Evolutionary conservation across 108 stramenopile genomes (phyloP).

Genomic region (Fragilariopsis cylindrus): DNA sequence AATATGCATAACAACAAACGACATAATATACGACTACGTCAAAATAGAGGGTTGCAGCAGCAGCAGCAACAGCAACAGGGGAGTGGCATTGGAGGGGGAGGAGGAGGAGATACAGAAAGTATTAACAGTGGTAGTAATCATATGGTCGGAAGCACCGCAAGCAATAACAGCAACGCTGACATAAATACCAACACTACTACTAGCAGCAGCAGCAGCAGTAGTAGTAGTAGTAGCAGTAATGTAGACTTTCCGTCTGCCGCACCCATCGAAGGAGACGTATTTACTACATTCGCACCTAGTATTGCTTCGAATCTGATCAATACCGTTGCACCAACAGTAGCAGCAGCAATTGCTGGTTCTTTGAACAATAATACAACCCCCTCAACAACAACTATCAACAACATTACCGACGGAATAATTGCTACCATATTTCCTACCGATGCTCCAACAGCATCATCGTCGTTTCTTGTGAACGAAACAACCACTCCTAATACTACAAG

Average conservation of each 20-base stretch:
- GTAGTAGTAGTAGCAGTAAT: not conserved
- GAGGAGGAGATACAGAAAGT: too few species aligned
- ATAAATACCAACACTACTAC: too few species aligned
- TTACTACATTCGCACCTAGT: not conserved
- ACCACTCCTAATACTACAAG: not conserved
- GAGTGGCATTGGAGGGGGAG: too few species aligned
- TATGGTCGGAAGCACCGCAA: too few species aligned
- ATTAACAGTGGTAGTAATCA: too few species aligned
- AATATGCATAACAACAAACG: not conserved
- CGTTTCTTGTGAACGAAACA: not conserved
- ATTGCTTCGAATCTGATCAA: not conserved
- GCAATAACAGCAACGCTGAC: too few species aligned
- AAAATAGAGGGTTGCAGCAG: not conserved
- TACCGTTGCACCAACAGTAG: not conserved
- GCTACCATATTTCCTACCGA: slow-evolving; percentile 9
- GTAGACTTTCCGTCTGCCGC: not conserved
- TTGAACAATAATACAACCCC: not conserved
- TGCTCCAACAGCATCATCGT: not conserved
- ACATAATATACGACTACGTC: not conserved
- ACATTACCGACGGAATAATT: not conserved
- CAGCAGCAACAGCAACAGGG: not conserved
- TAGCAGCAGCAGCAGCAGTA: too few species aligned
- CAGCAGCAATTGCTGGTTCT: not conserved
- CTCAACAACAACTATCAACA: not conserved
- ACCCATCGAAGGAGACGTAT: not conserved